Evolutionary conservation across 371 early-diverging fungal genomes (phyloP).

Genomic region (Sporodiniella umbellata): DNA sequence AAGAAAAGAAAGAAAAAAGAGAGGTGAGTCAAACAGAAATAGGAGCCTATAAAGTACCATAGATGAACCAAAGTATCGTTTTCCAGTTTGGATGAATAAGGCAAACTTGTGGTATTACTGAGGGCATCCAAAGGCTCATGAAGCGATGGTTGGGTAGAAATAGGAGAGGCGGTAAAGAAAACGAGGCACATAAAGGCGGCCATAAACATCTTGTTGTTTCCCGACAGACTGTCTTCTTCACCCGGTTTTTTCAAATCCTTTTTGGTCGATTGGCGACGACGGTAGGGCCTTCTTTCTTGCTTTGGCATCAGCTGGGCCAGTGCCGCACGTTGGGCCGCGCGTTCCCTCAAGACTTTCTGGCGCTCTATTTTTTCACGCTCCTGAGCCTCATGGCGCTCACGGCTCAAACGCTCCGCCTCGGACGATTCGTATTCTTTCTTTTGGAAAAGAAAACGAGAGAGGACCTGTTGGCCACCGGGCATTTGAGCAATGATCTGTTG

Average conservation of each 20-base stretch:
- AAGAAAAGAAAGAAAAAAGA: too few species aligned
- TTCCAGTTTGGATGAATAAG: too few species aligned
- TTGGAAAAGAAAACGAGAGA: slow-evolving; percentile 22
- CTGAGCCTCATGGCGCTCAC: slow-evolving; percentile 24
- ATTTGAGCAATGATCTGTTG: slow-evolving; percentile 46
- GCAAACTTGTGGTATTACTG: too few species aligned
- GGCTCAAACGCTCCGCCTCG: slow-evolving; percentile 16
- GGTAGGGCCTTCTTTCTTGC: slow-evolving; percentile 25
- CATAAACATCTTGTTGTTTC: slow-evolving; percentile 27
- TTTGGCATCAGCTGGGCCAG: slow-evolving; percentile 28
- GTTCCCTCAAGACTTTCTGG: slow-evolving; percentile 21
- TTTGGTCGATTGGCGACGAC: slow-evolving; percentile 12
- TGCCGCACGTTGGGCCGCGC: slow-evolving; percentile 30
- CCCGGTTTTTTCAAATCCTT: slow-evolving; percentile 1
- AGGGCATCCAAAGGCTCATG: not conserved
- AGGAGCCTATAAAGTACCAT: too few species aligned
- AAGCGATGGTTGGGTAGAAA: slow-evolving; percentile 4
- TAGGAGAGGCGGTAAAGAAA: slow-evolving; percentile 34
- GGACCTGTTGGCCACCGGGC: slow-evolving; percentile 47
- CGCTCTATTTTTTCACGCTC: slow-evolving; percentile 22
- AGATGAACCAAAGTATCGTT: too few species aligned
- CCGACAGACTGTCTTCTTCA: slow-evolving; percentile 1
- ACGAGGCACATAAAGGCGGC: slow-evolving; percentile 42
- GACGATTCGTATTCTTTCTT: slow-evolving; percentile 18
- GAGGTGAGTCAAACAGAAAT: too few species aligned